Evolutionary conservation across 1,284 basidiomycete genomes (phyloP), one percentile per base, ranked within the genome.

Genomic region (Athelia sp.): DNA sequence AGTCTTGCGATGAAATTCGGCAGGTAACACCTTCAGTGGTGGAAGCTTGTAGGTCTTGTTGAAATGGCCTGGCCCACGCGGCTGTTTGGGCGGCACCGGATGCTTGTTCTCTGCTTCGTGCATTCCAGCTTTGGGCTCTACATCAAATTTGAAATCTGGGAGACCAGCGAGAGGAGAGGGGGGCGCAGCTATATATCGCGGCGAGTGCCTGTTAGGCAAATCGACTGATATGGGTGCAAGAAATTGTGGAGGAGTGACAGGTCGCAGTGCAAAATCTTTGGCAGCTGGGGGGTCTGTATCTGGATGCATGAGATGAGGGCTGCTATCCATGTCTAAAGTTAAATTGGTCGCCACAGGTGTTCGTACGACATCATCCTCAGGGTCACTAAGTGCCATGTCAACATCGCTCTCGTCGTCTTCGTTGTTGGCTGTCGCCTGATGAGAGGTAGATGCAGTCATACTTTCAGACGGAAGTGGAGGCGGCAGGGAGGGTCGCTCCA

Each of bases 1-100:
- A 23, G 68, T 67, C 61, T 82, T 87, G 35, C 81, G 76, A 43
- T 74, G 74, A 59, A 81, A 82, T 53, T 88, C 84, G 0, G 72
- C 56, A 17, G 86, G 84, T n/a, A 89, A 69, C 4, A 68, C 58
- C 55, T 77, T 81, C 42, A 84, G 67, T 10, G 79, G 74, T 15
- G 87, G 87, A 2, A 88, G 67, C 4, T 74, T 72, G 57, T 87
- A 88, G 1, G 70, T 58, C 14, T 72, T 71, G 43, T 74, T 68
- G 52, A 73, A 71, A 44, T 74, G 69, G 26, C 26, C 26, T 29
- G n/a, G n/a, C 43, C 66, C 62, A 50, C 67, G 65, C 38, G 65
- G 61, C 49, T 66, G 67, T 34, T 54, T 55, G 24, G 61, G 58
- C 21, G 63, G 57, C 15, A 52, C 18, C 2, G 52, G 51, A 0